These are phyloP conservation scores for Lactarius pseudohatsudake DNA, from an alignment of 768 basidiomycete species.

Conservation along the genomic window DNA sequence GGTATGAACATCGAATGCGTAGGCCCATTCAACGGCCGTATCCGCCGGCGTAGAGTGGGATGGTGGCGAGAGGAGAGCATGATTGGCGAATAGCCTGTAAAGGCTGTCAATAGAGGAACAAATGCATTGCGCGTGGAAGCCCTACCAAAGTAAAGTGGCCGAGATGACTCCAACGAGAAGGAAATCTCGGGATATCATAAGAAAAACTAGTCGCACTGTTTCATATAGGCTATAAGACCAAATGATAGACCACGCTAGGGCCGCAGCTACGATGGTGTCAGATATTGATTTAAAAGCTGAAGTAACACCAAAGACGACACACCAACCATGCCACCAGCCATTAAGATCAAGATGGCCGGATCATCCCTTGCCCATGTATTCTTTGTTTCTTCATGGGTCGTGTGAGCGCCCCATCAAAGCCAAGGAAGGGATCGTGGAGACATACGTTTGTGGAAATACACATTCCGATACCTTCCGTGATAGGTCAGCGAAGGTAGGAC, in stretches of 20 bases:
- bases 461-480: slow-evolving; percentile 77
- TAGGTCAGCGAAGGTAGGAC: slow-evolving; percentile 16
- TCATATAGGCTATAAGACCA: slow-evolving; percentile 63
- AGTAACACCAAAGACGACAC: slow-evolving; percentile 30
- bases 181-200: slow-evolving; percentile 91
- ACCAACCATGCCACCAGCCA: slow-evolving; percentile 78
- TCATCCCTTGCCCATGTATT: slow-evolving; percentile 98
- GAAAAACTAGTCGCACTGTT: slow-evolving; percentile 61
- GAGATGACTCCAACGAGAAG: slow-evolving; percentile 72
- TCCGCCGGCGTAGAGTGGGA: slow-evolving; percentile 71
- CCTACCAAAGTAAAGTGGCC: slow-evolving; percentile 76
- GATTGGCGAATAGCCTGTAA: slow-evolving; percentile 67
- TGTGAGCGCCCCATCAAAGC: slow-evolving; percentile 10
- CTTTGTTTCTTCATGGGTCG: slow-evolving; percentile 73
- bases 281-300: background rate
- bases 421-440: slow-evolving; percentile 14
- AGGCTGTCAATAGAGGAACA: slow-evolving; percentile 25
- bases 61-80: slow-evolving; percentile 65
- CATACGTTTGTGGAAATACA: slow-evolving; percentile 96
- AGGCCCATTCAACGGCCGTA: slow-evolving; percentile 84
- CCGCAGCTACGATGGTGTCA: slow-evolving; percentile 54
- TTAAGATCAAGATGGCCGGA: slow-evolving; percentile 89
- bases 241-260: slow-evolving; percentile 82
- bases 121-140: background rate
- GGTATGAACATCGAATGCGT: slow-evolving; percentile 95